Conservation (phyloP, 352 stramenopile species). For the Peronospora belbahrii region DNA sequence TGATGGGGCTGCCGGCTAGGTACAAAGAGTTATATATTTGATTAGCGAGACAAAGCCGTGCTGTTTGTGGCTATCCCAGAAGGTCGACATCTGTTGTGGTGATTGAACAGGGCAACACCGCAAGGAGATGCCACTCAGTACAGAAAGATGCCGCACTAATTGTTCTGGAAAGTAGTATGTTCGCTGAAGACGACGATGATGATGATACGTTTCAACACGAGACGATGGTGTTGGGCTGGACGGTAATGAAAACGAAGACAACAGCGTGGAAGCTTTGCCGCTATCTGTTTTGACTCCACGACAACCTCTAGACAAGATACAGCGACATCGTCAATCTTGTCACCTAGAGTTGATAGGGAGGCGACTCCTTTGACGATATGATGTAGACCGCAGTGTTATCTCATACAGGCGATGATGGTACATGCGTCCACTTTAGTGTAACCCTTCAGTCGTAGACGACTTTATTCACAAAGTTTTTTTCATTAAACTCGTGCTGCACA, state of each 20-base stretch:
- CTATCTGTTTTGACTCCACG: conserved; percentile 44
- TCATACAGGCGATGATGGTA: conserved; percentile 17
- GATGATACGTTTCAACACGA: conserved; percentile 79
- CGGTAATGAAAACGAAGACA: conserved; percentile 66
- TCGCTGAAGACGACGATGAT: conserved; percentile 85
- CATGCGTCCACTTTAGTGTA: conserved; percentile 49
- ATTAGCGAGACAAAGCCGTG: conserved; percentile 2
- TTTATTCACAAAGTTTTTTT: conserved; percentile 95
- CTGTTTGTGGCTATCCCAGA: conserved; percentile 7
- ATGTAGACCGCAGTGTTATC: conserved; percentile 13
- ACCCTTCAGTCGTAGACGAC: conserved; percentile 88
- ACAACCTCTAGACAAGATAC: conserved; percentile 24
- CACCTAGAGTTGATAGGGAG: conserved; percentile 1
- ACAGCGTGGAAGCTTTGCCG: conserved; percentile 86
- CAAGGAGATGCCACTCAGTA: neutral
- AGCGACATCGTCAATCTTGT: conserved; percentile 4
- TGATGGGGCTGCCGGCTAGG: neutral
- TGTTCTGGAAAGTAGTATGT: no score
- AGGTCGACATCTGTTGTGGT: conserved; percentile 3
- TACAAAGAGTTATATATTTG: conserved; percentile 22
- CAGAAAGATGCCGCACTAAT: conserved; percentile 27
- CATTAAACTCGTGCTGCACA: conserved; percentile 90
- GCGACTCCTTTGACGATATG: no score
- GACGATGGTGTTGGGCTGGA: conserved; percentile 34
- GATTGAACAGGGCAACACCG: neutral